Evolutionary conservation across 129 eudicot genomes (phyloP), one percentile per base, ranked within the genome.

Genomic region (Cynara cardunculus): DNA sequence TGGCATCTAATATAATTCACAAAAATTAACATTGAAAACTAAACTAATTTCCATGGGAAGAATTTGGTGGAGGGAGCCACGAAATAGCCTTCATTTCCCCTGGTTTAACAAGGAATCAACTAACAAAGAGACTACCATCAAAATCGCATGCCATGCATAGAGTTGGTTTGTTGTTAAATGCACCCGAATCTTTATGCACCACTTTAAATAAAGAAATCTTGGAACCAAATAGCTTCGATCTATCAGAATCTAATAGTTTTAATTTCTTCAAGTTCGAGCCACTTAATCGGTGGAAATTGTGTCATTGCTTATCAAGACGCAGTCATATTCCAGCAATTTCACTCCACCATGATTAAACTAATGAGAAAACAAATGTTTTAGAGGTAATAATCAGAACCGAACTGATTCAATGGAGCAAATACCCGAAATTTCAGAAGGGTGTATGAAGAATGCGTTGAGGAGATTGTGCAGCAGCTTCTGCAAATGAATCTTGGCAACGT

Each of bases 381-480:
- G 10, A 19, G 59, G 30, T 19, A n/a, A 19, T 8, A 71, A 34
- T 24, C 25, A 32, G 7, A 71, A 19, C 2, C 1, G 19, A n/a
- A 34, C 7, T 19, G 5, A 49, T 13, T 30, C 14, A 49, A 46
- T 69, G 31, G 22, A 21, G 53, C 31, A 41, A 71, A 25, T 69
- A 78, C 69, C 25, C 16, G n/a, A 75, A 79, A 69, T 31, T 78
- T 69, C 0, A 13, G 16, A 31, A 74, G 4, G 62, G 62, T 53
- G 22, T 18, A 53, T 14, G 21, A 53, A 53, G 59, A 46, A 46
- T 46, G 59, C 25, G 69, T 80, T 61, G n/a, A 28, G 69, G 39
- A 80, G 78, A 61, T 61, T 37, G 19, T 62, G 69, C 76, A 69
- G 80, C 71, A 82, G 75, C 39, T 59, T 46, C 83, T 61, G 67